Evolutionary conservation across 2,329 filamentous ascomycete species (phyloP).

Genomic region (Colletotrichum brevisporum): DNA sequence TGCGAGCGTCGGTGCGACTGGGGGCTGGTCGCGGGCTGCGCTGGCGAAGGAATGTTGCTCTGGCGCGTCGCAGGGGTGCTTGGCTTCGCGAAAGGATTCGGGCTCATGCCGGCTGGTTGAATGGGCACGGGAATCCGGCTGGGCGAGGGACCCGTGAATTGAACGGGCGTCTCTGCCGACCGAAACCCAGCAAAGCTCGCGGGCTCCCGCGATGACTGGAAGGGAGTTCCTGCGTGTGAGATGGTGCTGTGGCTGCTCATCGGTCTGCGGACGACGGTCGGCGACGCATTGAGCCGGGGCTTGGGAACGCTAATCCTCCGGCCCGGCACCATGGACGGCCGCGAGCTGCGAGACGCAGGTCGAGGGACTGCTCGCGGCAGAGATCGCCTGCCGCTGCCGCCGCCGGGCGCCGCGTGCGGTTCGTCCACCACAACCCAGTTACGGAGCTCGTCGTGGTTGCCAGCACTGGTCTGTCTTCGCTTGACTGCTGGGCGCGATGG

Average conservation of each 20-base stretch:
- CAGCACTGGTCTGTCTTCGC: slow-evolving; percentile 66
- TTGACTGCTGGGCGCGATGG: slow-evolving; percentile 64
- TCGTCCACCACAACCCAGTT: slow-evolving; percentile 81
- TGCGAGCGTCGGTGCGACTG: slow-evolving; percentile 60
- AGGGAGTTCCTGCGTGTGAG: slow-evolving; percentile 55
- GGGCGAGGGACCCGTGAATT: slow-evolving; percentile 53
- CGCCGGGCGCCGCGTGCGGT: slow-evolving; percentile 38
- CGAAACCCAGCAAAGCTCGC: slow-evolving; percentile 66
- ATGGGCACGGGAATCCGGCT: slow-evolving; percentile 60
- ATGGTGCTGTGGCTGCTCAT: slow-evolving; percentile 48
- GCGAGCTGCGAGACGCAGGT: slow-evolving; percentile 42
- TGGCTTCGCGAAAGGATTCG: slow-evolving; percentile 43
- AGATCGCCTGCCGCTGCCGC: not conserved
- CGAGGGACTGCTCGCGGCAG: slow-evolving; percentile 32
- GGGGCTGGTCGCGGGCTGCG: slow-evolving; percentile 37
- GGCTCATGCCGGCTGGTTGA: slow-evolving; percentile 40
- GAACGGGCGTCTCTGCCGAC: slow-evolving; percentile 51
- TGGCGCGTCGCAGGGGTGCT: slow-evolving; percentile 42
- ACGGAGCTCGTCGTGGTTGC: slow-evolving; percentile 67
- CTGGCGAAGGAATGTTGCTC: slow-evolving; percentile 45
- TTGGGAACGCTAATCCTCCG: slow-evolving; percentile 63
- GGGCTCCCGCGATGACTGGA: slow-evolving; percentile 29
- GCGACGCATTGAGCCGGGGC: slow-evolving; percentile 52
- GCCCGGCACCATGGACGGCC: slow-evolving; percentile 50
- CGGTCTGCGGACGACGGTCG: slow-evolving; percentile 46